These are phyloP conservation scores for Salvia miltiorrhiza DNA, from an alignment of 257 asterid genomes.

Conservation along the genomic window DNA sequence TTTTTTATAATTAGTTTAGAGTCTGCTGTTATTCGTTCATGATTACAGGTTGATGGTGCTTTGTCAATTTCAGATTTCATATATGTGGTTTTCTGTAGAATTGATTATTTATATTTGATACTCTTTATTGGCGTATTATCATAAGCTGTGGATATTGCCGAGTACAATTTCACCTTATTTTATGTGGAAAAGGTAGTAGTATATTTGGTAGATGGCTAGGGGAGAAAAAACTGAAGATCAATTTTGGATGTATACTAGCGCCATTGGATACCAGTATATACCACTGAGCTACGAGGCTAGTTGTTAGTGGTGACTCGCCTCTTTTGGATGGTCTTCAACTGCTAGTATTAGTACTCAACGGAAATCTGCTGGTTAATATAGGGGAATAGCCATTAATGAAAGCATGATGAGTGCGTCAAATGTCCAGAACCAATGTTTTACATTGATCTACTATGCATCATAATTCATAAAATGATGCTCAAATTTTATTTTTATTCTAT, in stretches of 20 bases:
- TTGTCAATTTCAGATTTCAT: background rate
- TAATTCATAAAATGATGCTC: background rate
- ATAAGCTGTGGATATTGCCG: background rate
- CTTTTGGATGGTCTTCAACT: slow-evolving; percentile 1
- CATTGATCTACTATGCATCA: background rate
- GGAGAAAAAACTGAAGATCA: background rate
- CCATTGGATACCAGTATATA: background rate
- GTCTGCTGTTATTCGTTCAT: background rate
- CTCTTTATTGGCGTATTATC: background rate
- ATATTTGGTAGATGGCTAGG: background rate
- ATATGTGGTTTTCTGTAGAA: background rate
- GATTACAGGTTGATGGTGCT: background rate
- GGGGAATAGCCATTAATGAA: background rate
- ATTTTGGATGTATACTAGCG: background rate
- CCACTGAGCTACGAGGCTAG: background rate
- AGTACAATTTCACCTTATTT: background rate
- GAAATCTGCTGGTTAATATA: background rate
- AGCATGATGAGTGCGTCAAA: background rate
- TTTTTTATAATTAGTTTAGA: background rate
- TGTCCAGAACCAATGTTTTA: background rate
- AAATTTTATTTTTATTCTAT: background rate
- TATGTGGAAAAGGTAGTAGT: background rate
- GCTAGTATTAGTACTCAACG: background rate
- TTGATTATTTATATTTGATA: background rate
- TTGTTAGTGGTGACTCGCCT: background rate